phyloP scores from a whole-genome alignment of 768 basidiomycete genomes.

The Ramaria sp. region DNA sequence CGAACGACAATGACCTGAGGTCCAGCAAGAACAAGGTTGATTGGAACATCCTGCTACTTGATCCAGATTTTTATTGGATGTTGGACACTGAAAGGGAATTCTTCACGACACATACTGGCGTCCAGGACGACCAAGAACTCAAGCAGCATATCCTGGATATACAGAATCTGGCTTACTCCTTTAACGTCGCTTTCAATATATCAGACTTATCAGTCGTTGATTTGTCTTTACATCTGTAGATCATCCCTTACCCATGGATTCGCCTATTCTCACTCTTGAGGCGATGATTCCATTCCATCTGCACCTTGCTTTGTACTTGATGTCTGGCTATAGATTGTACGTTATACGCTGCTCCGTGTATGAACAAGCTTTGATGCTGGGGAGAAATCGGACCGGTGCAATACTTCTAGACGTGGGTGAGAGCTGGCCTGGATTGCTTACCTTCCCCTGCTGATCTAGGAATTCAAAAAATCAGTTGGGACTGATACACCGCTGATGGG shows the following conservation, averaged over 20 bases:
- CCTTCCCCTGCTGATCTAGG: not conserved
- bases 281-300: conserved; percentile 9
- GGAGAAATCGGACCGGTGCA: conserved; percentile 23
- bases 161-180: conserved; percentile 23
- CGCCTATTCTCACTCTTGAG: conserved; percentile 16
- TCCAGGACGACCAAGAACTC: conserved; percentile 20
- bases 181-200: conserved; percentile 12
- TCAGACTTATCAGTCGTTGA: not conserved
- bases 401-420: conserved; percentile 36
- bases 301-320: too few relatives aligned
- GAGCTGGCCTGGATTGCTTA: not conserved
- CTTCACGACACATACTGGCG: conserved; percentile 21
- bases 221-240: too few relatives aligned
- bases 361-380: conserved; percentile 23
- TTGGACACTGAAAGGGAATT: conserved; percentile 17
- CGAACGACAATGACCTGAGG: not conserved
- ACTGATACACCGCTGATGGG: conserved; percentile 33
- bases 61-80: conserved; percentile 4
- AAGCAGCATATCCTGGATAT: conserved; percentile 24
- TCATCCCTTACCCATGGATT: conserved; percentile 21
- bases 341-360: conserved; percentile 13
- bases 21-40: not conserved
- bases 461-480: conserved; percentile 15
- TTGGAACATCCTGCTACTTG: not conserved
- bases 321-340: conserved; percentile 6